Conservation (phyloP, 306 rosid genomes). For the Vigna angularis region DNA sequence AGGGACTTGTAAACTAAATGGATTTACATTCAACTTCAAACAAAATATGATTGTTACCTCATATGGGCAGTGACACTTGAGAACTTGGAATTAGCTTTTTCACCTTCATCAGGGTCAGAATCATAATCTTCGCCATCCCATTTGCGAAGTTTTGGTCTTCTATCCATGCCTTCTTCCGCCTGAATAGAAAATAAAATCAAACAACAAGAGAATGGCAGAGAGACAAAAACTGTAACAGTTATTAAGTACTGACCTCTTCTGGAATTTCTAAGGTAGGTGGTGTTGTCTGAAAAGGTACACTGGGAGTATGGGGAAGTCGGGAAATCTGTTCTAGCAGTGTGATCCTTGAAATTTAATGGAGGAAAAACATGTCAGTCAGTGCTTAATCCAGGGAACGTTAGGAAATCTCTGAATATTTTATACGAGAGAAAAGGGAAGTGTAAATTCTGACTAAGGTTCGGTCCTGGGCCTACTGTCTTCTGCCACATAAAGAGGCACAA, state of each 20-base stretch:
- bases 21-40: background rate
- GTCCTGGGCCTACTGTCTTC: conserved; percentile 15
- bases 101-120: conserved; percentile 76
- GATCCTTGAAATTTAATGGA: conserved; percentile 50
- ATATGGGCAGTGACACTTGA: conserved; percentile 40
- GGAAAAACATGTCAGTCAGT: background rate
- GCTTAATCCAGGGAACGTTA: conserved; percentile 14
- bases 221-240: conserved; percentile 23
- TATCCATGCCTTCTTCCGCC: conserved; percentile 78
- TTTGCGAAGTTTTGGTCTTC: conserved; percentile 76
- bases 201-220: conserved; percentile 24
- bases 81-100: conserved; percentile 40
- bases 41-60: conserved; percentile 50
- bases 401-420: conserved; percentile 7
- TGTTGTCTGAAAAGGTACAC: conserved; percentile 80
- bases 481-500: conserved; percentile 20
- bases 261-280: conserved; percentile 68
- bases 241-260: conserved; percentile 65
- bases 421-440: conserved; percentile 15
- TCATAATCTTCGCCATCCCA: conserved; percentile 87
- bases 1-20: background rate
- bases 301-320: conserved; percentile 77
- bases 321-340: conserved; percentile 77
- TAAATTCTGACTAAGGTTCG: background rate
- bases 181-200: conserved; percentile 51